These are phyloP conservation scores for Glonium stellatum DNA, from an alignment of 495 filamentous ascomycete species.

Conservation along the genomic window DNA sequence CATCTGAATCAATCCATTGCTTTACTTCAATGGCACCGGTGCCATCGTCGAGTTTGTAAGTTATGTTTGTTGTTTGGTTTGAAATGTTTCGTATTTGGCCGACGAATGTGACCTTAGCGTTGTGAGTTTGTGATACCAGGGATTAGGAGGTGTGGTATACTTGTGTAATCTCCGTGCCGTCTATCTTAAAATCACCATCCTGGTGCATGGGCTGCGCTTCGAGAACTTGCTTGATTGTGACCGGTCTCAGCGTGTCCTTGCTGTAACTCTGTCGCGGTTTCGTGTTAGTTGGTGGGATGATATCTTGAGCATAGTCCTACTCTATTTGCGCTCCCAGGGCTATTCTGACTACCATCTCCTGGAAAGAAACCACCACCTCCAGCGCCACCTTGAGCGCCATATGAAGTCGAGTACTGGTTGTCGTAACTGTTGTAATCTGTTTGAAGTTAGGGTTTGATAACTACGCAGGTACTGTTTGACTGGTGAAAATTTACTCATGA, in stretches of 20 bases:
- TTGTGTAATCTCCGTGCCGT: slow-evolving; percentile 57
- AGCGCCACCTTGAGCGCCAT: slow-evolving; percentile 51
- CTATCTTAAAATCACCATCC: slow-evolving; percentile 70
- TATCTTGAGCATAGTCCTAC: slow-evolving; percentile 32
- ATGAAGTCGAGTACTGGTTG: slow-evolving; percentile 47
- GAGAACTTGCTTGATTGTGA: slow-evolving; percentile 89
- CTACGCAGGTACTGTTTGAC: neutral
- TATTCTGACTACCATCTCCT: slow-evolving; percentile 44
- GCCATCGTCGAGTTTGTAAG: slow-evolving; percentile 90
- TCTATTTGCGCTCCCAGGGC: slow-evolving; percentile 38
- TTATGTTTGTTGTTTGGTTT: slow-evolving; percentile 81
- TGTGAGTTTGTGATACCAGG: slow-evolving; percentile 15
- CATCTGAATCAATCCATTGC: slow-evolving; percentile 68
- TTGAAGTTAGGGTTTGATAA: neutral
- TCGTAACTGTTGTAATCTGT: slow-evolving; percentile 28
- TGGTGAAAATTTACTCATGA: slow-evolving; percentile 13
- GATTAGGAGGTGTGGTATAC: slow-evolving; percentile 28
- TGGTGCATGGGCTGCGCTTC: slow-evolving; percentile 69
- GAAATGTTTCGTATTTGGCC: slow-evolving; percentile 84
- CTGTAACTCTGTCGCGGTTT: slow-evolving; percentile 43
- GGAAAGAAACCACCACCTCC: slow-evolving; percentile 63
- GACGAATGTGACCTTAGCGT: slow-evolving; percentile 63
- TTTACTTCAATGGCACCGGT: slow-evolving; percentile 90
- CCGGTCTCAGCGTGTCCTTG: slow-evolving; percentile 74
- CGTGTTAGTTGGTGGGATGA: slow-evolving; percentile 15